Base-by-base conservation (phyloP, 2,329 filamentous ascomycete genomes). In the Magnaporthales sp. region DNA sequence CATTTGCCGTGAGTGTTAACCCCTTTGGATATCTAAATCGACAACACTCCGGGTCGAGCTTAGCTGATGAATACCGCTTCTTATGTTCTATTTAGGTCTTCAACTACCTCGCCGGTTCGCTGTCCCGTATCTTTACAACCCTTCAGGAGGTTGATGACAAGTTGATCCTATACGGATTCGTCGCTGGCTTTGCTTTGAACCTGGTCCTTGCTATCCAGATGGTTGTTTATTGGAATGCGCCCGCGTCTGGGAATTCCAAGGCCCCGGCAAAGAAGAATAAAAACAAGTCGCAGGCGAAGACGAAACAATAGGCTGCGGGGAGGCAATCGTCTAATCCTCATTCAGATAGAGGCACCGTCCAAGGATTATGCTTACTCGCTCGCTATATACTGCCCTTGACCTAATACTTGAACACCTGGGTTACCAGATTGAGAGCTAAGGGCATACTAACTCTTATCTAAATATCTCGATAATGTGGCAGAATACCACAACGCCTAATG, bases 141-240 rank as follows among this genome's bases (percentile, higher is more conserved):
- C 82, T 99, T 67, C 93, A 98, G 75, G 95, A 99, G 82, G 95
- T 99, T 68, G 91, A 96, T 77, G 95, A 99, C 79, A 93, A 93
- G 79, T 84, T 98, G 68, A 98, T 99, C 73, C 85, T 99, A 29
- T 98, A 96, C 80, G 91, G 93, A 64, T 98, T 96, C 83, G 80
- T 98, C 66, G 92, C 93, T 8, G 95, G 93, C 30, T 97, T 97
- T 76, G 80, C 83, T n/a, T 86, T 99, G 72, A 99, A 99, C 78
- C 83, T 89, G 67, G 85, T 99, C 67, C 83, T 99, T 67, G 93
- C 93, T 15, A 79, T 84, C 54, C 95, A 99, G 81, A 95, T 99
- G 90, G 75, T 96, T 30, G 96, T 93, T 80, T 98, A 98, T 83
- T 99, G 95, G 95, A 97, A 97, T 74, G 81, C 84, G 58, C 67